Percentiles rank a stretch among this genome's conserved stretches.
phyloP scores from a whole-genome alignment of 2,329 filamentous ascomycete species.

The Fusarium verrucosum region DNA sequence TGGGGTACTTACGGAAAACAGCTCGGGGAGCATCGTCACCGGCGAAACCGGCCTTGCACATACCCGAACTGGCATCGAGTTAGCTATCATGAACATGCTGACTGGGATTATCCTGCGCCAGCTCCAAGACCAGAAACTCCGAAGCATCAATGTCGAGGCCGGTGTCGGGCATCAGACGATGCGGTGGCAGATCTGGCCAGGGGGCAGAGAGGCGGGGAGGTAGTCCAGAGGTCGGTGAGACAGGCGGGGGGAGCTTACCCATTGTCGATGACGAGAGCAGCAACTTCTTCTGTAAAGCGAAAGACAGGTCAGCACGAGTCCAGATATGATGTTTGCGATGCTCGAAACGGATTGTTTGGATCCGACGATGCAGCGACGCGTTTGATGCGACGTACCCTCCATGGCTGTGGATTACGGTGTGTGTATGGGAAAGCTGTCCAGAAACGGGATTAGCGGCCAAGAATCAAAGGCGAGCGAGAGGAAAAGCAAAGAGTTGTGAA shows the following conservation, averaged over 20 bases:
- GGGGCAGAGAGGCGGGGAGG: constrained; percentile 34
- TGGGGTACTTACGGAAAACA: constrained; percentile 92
- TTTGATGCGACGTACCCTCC: constrained; percentile 59
- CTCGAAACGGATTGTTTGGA: constrained; percentile 35
- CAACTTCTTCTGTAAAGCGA: constrained; percentile 89
- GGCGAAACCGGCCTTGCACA: constrained; percentile 99
- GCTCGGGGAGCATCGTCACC: constrained; percentile 99
- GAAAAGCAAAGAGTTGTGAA: constrained; percentile 35
- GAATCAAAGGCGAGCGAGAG: constrained; percentile 28
- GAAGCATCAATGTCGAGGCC: constrained; percentile 23
- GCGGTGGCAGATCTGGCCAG: constrained; percentile 35
- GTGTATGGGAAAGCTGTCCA: constrained; percentile 47
- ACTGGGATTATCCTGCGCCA: background rate
- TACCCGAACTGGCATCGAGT: constrained; percentile 84
- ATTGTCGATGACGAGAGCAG: constrained; percentile 99
- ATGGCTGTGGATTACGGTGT: constrained; percentile 60
- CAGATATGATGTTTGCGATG: constrained; percentile 32
- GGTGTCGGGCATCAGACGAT: constrained; percentile 38
- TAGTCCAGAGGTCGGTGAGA: constrained; percentile 50
- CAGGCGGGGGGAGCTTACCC: constrained; percentile 78
- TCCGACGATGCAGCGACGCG: constrained; percentile 41
- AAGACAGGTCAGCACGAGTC: constrained; percentile 55
- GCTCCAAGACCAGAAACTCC: constrained; percentile 3
- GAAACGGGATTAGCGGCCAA: constrained; percentile 46
- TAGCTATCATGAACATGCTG: constrained; percentile 45